Conservation (phyloP, 1,284 basidiomycete species). For the Sporisorium scitamineum region DNA sequence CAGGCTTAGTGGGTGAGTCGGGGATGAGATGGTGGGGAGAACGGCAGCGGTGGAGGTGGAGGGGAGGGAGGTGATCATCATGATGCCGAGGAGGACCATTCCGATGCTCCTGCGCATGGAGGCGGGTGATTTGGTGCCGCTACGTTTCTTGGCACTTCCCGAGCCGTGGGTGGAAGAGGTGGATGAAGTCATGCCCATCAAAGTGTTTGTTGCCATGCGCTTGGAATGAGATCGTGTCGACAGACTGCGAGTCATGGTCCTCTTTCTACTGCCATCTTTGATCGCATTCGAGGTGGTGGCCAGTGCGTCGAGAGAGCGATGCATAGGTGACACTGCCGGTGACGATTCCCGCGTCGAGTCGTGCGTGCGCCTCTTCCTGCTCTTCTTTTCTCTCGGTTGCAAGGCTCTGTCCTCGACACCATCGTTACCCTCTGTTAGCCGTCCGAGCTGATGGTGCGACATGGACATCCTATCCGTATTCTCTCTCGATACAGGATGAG, state of each 20-base stretch:
- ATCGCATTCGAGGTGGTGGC: neutral
- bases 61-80: constrained; percentile 31
- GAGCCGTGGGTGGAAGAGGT: too few species aligned
- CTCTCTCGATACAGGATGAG: constrained; percentile 5
- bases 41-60: constrained; percentile 9
- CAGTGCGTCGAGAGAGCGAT: constrained; percentile 26
- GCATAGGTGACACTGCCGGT: constrained; percentile 10
- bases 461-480: constrained; percentile 11
- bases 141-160: constrained; percentile 12
- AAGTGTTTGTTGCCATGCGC: neutral
- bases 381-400: neutral
- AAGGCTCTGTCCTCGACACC: neutral
- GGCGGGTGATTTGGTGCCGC: constrained; percentile 33
- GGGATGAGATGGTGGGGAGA: neutral
- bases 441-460: constrained; percentile 44
- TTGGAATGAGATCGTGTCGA: constrained; percentile 27
- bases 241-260: constrained; percentile 20
- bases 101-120: constrained; percentile 41
- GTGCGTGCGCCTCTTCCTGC: constrained; percentile 7
- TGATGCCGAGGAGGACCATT: constrained; percentile 43
- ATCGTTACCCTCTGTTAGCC: neutral
- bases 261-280: constrained; percentile 7
- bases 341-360: constrained; percentile 25
- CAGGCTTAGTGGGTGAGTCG: neutral
- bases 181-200: constrained; percentile 4